Evolutionary conservation across 73 alveolate genomes (phyloP), one percentile per base, ranked within the genome.

Genomic region (Uronychia setigera): DNA sequence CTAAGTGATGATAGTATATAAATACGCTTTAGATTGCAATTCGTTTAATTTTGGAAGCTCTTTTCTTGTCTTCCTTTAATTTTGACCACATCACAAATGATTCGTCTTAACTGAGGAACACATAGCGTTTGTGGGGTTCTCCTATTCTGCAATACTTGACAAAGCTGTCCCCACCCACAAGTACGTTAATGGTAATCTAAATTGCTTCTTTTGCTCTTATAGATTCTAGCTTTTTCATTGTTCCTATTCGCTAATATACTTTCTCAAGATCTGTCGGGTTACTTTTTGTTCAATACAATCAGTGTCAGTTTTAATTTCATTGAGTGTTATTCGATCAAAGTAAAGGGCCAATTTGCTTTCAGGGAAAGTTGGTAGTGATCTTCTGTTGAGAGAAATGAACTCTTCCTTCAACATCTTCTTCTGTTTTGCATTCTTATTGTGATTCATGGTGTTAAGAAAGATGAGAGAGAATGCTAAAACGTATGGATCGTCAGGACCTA

Each of bases 81-180:
- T 74, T 80, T 33, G 76, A 67, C 88, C 85, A 87, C 14, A 76
- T 60, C n/a, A 81, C 57, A 32, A 32, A 75, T 82, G 78, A 31
- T 74, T 93, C 95, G 78, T 81, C 94, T 59, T 81, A 87, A 13
- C 87, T 78, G 31, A 93, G 87, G 77, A 89, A 93, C 1, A 93
- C 91, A 74, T 89, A 85, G 32, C 97, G 74, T 74, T 80, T 58
- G 59, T 93, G 93, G 26, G 94, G 95, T 46, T 87, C 77, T 28
- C 95, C 95, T 9, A 74, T 79, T 67, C 93, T 76, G 60, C 97
- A 94, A 86, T 76, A 93, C 80, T 93, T 93, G 0, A 93, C 58
- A 32, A 93, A 89, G 77, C 74, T 76, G 33, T 82, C 91, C 29
- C 97, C 97, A 57, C 35, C 58, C 80, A 84, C 26, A 29, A 93